These are phyloP conservation scores for Lactarius hengduanensis DNA, from an alignment of 768 basidiomycete genomes.

Conservation along the genomic window DNA sequence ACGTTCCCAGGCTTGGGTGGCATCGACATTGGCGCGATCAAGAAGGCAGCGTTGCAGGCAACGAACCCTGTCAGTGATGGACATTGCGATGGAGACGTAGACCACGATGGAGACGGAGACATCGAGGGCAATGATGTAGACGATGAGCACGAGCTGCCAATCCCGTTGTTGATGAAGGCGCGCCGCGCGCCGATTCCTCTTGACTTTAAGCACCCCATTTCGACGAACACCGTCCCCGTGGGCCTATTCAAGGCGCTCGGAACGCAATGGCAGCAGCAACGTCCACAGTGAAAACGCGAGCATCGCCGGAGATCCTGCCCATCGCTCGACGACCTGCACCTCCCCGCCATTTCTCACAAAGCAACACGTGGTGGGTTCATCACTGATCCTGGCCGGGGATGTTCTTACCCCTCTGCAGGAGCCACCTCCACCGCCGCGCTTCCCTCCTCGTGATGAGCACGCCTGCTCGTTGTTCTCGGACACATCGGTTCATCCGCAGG, in stretches of 20 bases:
- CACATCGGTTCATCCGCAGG: too few species aligned
- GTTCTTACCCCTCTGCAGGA: too few species aligned
- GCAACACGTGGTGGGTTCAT: too few species aligned
- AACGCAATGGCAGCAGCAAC: constrained; percentile 30
- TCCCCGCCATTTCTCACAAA: too few species aligned
- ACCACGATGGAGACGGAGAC: constrained; percentile 27
- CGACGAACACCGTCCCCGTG: constrained; percentile 77
- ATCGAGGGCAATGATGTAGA: constrained; percentile 17
- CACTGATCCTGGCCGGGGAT: too few species aligned
- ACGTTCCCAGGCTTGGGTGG: constrained; percentile 63
- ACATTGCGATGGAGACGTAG: constrained; percentile 28
- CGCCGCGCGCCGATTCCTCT: constrained; percentile 74
- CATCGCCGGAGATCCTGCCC: constrained; percentile 45
- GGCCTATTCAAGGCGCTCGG: constrained; percentile 80
- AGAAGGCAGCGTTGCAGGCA: neutral
- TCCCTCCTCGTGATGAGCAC: too few species aligned
- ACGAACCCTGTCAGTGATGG: neutral
- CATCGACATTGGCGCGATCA: constrained; percentile 29
- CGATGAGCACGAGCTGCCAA: constrained; percentile 34
- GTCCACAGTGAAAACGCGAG: constrained; percentile 26
- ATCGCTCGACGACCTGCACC: too few species aligned
- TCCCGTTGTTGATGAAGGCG: constrained; percentile 39
- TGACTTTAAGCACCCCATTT: constrained; percentile 68
- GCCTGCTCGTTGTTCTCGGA: too few species aligned
- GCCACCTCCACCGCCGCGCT: too few species aligned